These are phyloP conservation scores for Inga laurina DNA, from an alignment of 306 rosid species.

Conservation along the genomic window DNA sequence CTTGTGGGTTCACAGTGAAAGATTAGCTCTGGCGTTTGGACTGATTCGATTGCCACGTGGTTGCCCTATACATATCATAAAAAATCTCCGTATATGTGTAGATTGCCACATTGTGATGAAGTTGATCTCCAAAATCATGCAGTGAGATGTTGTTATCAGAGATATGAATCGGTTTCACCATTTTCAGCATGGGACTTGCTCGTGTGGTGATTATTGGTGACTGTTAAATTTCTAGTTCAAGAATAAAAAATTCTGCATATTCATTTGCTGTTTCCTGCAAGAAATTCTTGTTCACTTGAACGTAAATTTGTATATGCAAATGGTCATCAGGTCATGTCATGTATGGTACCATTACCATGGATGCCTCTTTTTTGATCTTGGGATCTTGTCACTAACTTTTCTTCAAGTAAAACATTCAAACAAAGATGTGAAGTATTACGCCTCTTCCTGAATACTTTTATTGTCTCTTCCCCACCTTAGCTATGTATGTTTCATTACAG, in stretches of 20 bases:
- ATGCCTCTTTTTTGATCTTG: not conserved
- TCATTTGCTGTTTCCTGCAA: not conserved
- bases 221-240: not conserved
- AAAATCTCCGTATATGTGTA: conserved; percentile 1
- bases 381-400: not conserved
- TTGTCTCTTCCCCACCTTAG: not conserved
- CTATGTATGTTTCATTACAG: not conserved
- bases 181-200: not conserved
- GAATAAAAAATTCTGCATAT: not conserved
- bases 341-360: not conserved
- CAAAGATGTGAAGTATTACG: not conserved
- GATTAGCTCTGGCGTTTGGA: not conserved
- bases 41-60: not conserved
- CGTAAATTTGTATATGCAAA: not conserved
- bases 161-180: conserved; percentile 1
- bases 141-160: not conserved
- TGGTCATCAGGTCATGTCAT: not conserved
- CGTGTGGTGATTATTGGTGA: not conserved
- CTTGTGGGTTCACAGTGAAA: not conserved
- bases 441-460: not conserved
- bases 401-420: not conserved
- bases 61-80: not conserved
- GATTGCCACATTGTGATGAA: not conserved
- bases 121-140: not conserved
- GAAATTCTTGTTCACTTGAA: not conserved